Conservation (phyloP, 495 filamentous ascomycete species). For the Penicillium verhagenii region DNA sequence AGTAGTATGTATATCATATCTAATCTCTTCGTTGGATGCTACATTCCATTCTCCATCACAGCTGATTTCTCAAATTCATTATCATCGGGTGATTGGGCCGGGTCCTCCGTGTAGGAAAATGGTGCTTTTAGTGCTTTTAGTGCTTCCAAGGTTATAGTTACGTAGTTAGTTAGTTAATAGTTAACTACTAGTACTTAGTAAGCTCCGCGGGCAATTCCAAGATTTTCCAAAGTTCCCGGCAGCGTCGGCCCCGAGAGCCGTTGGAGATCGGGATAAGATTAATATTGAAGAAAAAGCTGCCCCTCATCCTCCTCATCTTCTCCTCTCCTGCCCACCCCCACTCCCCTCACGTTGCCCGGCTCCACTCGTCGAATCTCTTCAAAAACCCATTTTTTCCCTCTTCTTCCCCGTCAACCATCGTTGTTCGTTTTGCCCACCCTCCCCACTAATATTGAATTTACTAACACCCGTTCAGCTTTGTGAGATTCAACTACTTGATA, state of each 20-base stretch:
- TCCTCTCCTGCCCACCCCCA: constrained; percentile 13
- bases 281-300: not conserved
- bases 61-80: too few species aligned
- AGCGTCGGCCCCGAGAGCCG: constrained; percentile 12
- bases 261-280: constrained; percentile 3
- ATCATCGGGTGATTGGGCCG: not conserved
- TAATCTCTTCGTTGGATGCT: too few species aligned
- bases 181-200: too few species aligned
- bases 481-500: not conserved
- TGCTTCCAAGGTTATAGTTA: too few species aligned
- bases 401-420: not conserved
- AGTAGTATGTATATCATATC: not conserved
- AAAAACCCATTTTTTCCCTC: constrained; percentile 14
- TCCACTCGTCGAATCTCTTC: constrained; percentile 22
- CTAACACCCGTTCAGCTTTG: not conserved
- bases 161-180: too few species aligned
- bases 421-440: not conserved
- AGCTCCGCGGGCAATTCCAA: too few species aligned
- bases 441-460: not conserved
- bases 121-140: too few species aligned
- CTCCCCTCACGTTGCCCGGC: constrained; percentile 23
- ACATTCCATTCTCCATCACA: too few species aligned
- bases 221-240: not conserved
- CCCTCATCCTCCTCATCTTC: constrained; percentile 26
- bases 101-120: not conserved